Evolutionary conservation across 768 basidiomycete genomes (phyloP).

Genomic region (Russula sp.): DNA sequence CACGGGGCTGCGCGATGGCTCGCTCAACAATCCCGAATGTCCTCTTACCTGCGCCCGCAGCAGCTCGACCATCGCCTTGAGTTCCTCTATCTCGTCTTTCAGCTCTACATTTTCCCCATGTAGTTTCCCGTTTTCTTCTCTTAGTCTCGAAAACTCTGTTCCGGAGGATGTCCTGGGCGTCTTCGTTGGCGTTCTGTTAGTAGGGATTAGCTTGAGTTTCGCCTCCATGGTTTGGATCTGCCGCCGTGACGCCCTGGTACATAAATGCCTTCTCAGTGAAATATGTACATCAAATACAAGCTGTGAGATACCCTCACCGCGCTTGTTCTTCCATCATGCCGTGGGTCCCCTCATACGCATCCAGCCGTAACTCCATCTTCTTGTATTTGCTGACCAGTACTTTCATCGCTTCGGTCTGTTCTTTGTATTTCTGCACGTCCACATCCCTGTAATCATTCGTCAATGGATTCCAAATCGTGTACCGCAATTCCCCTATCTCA

Average conservation of each 20-base stretch:
- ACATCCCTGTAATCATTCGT: conserved; percentile 53
- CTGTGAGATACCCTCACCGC: conserved; percentile 45
- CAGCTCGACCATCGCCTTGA: conserved; percentile 68
- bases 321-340: conserved; percentile 54
- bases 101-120: conserved; percentile 57
- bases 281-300: conserved; percentile 1
- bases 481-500: conserved; percentile 33
- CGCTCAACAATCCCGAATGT: conserved; percentile 44
- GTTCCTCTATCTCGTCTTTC: conserved; percentile 57
- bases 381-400: conserved; percentile 55
- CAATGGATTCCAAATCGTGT: not conserved
- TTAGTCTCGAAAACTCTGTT: conserved; percentile 41
- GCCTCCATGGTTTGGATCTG: conserved; percentile 63
- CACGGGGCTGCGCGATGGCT: conserved; percentile 46
- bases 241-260: conserved; percentile 51
- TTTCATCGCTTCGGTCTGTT: conserved; percentile 57
- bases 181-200: conserved; percentile 31
- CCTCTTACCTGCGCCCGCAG: conserved; percentile 57
- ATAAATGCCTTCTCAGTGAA: conserved; percentile 5
- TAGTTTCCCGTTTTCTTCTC: conserved; percentile 51
- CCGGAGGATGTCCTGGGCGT: conserved; percentile 18
- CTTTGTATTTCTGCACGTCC: conserved; percentile 69
- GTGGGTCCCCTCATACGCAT: conserved; percentile 55
- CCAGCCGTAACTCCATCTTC: conserved; percentile 63
- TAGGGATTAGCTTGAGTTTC: conserved; percentile 45